Evolutionary conservation across 2,329 filamentous ascomycete genomes (phyloP).

Genomic region (Phoma sp.): DNA sequence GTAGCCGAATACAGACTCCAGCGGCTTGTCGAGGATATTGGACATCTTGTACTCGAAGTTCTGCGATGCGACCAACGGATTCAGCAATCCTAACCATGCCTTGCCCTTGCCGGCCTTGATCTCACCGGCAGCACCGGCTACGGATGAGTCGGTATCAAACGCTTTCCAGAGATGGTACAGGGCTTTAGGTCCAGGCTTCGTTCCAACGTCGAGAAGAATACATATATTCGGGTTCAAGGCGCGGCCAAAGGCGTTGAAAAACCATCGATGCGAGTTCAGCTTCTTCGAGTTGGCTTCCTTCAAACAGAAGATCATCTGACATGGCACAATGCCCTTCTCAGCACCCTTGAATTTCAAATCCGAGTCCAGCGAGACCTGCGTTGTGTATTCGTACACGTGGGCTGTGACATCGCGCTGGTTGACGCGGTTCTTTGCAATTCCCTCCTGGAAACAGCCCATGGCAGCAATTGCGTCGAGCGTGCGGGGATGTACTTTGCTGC

Average conservation of each 20-base stretch:
- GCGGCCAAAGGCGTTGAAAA: slow-evolving; percentile 96
- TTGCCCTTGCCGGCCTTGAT: slow-evolving; percentile 97
- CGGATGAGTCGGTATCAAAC: slow-evolving; percentile 96
- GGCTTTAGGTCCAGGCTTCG: slow-evolving; percentile 83
- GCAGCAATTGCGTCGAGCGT: slow-evolving; percentile 94
- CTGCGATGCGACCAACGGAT: slow-evolving; percentile 93
- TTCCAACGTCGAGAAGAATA: slow-evolving; percentile 95
- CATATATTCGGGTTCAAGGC: slow-evolving; percentile 95
- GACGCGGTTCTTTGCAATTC: slow-evolving; percentile 97
- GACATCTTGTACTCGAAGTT: slow-evolving; percentile 99
- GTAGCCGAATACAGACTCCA: slow-evolving; percentile 97
- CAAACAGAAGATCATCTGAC: slow-evolving; percentile 97
- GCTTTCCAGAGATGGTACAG: slow-evolving; percentile 99
- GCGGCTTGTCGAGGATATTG: slow-evolving; percentile 95
- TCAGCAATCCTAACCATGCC: slow-evolving; percentile 80
- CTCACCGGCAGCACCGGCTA: slow-evolving; percentile 94
- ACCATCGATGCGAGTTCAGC: slow-evolving; percentile 98
- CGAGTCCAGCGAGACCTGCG: slow-evolving; percentile 92
- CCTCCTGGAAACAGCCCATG: slow-evolving; percentile 97
- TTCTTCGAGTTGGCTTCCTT: slow-evolving; percentile 99
- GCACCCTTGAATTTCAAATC: slow-evolving; percentile 99
- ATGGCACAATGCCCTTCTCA: slow-evolving; percentile 97
- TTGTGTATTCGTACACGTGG: slow-evolving; percentile 98
- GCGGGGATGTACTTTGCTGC: slow-evolving; percentile 89
- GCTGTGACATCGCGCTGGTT: slow-evolving; percentile 95